A percentile compares a stretch with the other conserved stretches of the same genome.
These are phyloP conservation scores for Ambrosia hybrid DNA, from an alignment of 140 eudicot genomes.

Conservation along the genomic window DNA sequence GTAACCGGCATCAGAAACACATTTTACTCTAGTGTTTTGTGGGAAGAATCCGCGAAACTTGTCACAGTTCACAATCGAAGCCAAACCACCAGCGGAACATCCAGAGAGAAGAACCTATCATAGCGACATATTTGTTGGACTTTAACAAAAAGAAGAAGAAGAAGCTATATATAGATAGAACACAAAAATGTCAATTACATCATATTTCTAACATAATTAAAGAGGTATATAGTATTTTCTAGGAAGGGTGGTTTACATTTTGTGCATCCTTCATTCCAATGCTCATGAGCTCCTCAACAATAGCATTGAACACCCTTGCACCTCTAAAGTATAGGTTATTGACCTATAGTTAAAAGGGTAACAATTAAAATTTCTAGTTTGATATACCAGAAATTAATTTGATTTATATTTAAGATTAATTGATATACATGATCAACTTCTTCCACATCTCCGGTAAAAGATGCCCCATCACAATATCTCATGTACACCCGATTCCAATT, in stretches of 20 bases:
- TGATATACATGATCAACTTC: slow-evolving; percentile 47
- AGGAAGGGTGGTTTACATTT: slow-evolving; percentile 34
- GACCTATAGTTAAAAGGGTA: slow-evolving; percentile 19
- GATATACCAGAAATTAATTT: neutral
- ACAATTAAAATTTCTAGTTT: neutral
- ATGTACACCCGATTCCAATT: slow-evolving; percentile 57
- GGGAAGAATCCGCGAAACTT: slow-evolving; percentile 41
- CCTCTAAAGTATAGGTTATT: slow-evolving; percentile 56
- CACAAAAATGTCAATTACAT: no score
- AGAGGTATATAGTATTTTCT: neutral
- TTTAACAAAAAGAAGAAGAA: no score
- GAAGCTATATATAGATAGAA: no score
- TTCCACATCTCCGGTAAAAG: slow-evolving; percentile 63
- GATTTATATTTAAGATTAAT: neutral
- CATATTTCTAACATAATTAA: no score
- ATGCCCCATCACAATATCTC: slow-evolving; percentile 72
- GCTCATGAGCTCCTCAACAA: slow-evolving; percentile 55
- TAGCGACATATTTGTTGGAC: no score
- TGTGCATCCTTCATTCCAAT: slow-evolving; percentile 53
- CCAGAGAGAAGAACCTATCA: slow-evolving; percentile 49
- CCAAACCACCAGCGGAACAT: slow-evolving; percentile 66
- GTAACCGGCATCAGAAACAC: slow-evolving; percentile 49
- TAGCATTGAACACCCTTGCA: slow-evolving; percentile 53
- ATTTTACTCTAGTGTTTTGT: slow-evolving; percentile 45
- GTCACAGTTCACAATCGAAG: slow-evolving; percentile 48